Evolutionary conservation across 2,329 filamentous ascomycete genomes (phyloP), one percentile per base, ranked within the genome.

Genomic region (Drechslerella stenobrocha): DNA sequence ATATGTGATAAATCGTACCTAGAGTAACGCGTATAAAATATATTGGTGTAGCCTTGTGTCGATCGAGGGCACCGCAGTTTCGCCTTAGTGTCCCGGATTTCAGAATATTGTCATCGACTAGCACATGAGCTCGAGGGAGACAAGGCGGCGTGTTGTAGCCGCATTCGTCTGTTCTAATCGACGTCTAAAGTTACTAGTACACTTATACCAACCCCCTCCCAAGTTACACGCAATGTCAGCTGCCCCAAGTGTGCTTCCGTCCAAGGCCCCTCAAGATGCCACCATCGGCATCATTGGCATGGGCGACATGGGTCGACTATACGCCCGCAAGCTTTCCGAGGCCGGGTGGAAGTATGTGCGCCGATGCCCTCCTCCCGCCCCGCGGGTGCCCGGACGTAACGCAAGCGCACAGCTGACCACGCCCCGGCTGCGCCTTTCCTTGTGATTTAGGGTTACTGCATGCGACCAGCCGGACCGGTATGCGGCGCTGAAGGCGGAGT

Each of bases 291-390:
- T 98, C 75, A 98, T 98, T 76, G 93, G 93, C 69, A 96, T 98
- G 91, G 93, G 93, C 71, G 92, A 96, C 75, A 98, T 98, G 93
- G 93, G 93, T 75, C 95, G 87, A 82, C 95, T 98, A 90, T 98
- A 98, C 78, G 89, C 93, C 75, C 85, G 87, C 75, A 85, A 86
- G 75, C 83, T 98, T 74, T 90, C 89, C 77, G 84, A 84, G 75
- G 93, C 92, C 75, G 93, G 93, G 75, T 98, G 93, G 92, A 96
- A 89, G 93, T 97, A 88, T 84, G 80, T 74, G 11, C 28, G 28
- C 28, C 28, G 5, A 59, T 73, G 61, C 70, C 30, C 51, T 60
- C 63, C 18, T 55, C 18, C 60, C 71, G 52, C 70, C 71, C 52
- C 15, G 71, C 51, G 59, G 64, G 67, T 57, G n/a, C 23, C 18